Evolutionary conservation across 2,329 filamentous ascomycete species (phyloP), one percentile per base, ranked within the genome.

Genomic region (Alternaria metachromatica): DNA sequence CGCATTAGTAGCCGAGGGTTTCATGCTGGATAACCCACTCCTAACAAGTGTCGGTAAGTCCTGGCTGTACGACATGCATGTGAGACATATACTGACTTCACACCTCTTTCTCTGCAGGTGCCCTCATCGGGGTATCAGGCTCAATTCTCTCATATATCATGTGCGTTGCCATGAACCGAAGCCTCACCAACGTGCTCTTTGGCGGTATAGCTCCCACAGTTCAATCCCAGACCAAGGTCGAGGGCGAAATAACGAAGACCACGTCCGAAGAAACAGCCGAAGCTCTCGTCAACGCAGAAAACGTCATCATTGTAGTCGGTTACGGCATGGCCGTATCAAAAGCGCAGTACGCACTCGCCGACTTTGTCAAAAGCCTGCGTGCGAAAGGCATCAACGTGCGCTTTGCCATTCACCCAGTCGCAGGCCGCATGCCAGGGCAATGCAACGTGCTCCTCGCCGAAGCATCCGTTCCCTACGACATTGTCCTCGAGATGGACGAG

Each of bases 241-340:
- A 96, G 74, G 94, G 93, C 4, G 86, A 90, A 60, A 88, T 96
- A 13, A 93, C 90, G 0, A 89, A 92, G 76, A 94, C 91, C 0
- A 91, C 86, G 4, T 86, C 95, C 2, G 93, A 96, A 18, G 93
- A 97, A 50, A 90, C 92, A 0, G 91, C 92, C 2, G 92, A 96
- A 26, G 86, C 89, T 0, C 84, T 97, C 3, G 82, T 89, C 15
- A 91, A 90, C 65, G 90, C 93, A 0, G 92, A 97, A 74, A 94
- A 87, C 50, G 92, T 97, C 60, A 96, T 97, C 72, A 94, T 97
- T 58, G 90, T 95, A 2, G 93, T 97, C 6, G 94, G 94, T 1
- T 97, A 97, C 72, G 94, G 94, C 56, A 97, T 97, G 94, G 94
- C 94, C 0, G 93, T 97, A 1, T 93, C 94, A 9, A 97, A 97